These are phyloP conservation scores for Cicer cuneatum DNA, from an alignment of 306 rosid species.

Conservation along the genomic window DNA sequence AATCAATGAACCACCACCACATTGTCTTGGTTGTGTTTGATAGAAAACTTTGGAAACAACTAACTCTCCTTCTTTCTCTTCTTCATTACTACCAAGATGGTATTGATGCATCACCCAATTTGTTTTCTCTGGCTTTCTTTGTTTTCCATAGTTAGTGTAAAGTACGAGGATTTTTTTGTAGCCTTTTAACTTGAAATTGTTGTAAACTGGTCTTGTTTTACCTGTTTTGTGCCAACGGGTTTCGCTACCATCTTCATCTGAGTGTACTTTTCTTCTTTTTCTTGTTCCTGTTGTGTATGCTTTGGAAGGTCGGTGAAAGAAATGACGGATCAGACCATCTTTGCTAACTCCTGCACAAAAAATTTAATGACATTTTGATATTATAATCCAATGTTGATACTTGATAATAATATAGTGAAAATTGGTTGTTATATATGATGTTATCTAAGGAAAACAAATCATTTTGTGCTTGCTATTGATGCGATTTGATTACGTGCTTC, in stretches of 20 bases:
- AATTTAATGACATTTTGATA: neutral
- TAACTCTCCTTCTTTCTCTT: conserved; percentile 77
- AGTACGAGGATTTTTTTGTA: conserved; percentile 78
- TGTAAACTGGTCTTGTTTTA: conserved; percentile 55
- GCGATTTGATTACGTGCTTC: no score
- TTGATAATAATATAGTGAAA: no score
- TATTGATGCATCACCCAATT: conserved; percentile 85
- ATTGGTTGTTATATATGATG: no score
- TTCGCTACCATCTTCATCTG: conserved; percentile 57
- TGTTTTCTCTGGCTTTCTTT: conserved; percentile 78
- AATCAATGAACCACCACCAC: conserved; percentile 53
- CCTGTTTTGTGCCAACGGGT: conserved; percentile 75
- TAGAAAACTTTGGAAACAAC: conserved; percentile 81
- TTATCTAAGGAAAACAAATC: no score
- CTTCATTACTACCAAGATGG: conserved; percentile 69
- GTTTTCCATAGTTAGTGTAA: conserved; percentile 76
- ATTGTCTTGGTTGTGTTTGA: conserved; percentile 84
- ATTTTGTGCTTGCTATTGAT: no score
- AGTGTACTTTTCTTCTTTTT: conserved; percentile 63
- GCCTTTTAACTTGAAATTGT: conserved; percentile 55
- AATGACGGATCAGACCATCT: conserved; percentile 65
- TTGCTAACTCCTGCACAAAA: conserved; percentile 53
- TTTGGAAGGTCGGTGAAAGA: conserved; percentile 66
- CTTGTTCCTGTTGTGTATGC: conserved; percentile 70
- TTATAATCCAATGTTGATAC: neutral